Evolutionary conservation across 73 alveolate species (phyloP).

Genomic region (Paramecium sexaurelia): DNA sequence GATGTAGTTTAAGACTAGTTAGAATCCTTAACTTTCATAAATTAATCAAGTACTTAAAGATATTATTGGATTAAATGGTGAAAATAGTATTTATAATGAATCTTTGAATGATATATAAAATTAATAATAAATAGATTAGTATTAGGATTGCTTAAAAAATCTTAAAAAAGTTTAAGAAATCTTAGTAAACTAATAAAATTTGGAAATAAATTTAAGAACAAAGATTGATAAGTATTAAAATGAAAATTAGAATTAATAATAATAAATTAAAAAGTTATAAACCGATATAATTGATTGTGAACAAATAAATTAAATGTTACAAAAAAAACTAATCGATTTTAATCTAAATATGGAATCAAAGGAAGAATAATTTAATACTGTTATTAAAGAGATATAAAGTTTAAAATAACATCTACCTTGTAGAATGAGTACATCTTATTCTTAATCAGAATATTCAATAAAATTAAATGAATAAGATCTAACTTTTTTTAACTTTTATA

Average conservation of each 20-base stretch:
- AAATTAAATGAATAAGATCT: neutral
- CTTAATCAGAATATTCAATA: neutral
- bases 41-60: neutral
- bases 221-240: neutral
- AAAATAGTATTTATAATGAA: neutral
- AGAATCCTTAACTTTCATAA: neutral
- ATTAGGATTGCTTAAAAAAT: neutral
- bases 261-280: neutral
- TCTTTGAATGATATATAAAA: neutral
- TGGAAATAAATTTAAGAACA: neutral
- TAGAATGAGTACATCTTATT: neutral
- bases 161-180: neutral
- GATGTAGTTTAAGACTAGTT: neutral
- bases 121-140: neutral
- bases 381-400: slow-evolving; percentile 5
- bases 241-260: neutral
- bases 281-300: neutral
- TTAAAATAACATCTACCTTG: neutral
- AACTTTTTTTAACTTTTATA: neutral
- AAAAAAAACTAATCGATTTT: neutral
- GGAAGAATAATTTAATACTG: neutral
- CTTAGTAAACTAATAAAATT: neutral
- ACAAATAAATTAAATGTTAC: neutral
- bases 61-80: neutral
- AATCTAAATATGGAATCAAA: slow-evolving; percentile 30